These are phyloP conservation scores for Graphilbum fragrans DNA, from an alignment of 2,329 filamentous ascomycete genomes.

Conservation along the genomic window DNA sequence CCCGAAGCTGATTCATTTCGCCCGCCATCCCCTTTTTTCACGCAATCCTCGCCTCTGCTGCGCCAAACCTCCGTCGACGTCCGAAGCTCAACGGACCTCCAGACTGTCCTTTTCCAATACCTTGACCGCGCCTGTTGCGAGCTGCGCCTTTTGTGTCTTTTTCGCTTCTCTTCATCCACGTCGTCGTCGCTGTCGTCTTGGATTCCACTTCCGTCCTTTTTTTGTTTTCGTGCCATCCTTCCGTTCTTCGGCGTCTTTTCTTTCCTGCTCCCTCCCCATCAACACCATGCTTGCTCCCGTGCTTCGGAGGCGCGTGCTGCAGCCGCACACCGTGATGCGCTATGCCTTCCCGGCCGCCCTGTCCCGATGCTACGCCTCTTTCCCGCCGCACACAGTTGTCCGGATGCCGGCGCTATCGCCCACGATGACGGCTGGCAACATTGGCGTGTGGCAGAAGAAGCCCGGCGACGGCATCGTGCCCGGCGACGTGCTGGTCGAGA, in stretches of 20 bases:
- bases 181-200: not conserved
- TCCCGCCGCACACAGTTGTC: conserved; percentile 87
- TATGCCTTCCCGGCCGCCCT: conserved; percentile 40
- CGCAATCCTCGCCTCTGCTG: conserved; percentile 3
- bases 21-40: conserved; percentile 7
- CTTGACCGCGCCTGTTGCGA: not conserved
- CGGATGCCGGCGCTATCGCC: conserved; percentile 97
- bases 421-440: conserved; percentile 94
- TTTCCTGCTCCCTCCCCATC: not conserved
- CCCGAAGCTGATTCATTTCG: conserved; percentile 4
- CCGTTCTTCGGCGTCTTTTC: not conserved
- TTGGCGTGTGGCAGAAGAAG: conserved; percentile 97
- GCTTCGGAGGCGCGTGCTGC: conserved; percentile 49
- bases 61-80: not conserved
- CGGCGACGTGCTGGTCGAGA: conserved; percentile 87
- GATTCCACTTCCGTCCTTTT: not conserved
- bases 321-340: conserved; percentile 33
- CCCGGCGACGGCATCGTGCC: conserved; percentile 75
- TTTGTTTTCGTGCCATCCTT: not conserved
- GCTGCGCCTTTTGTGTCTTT: not conserved
- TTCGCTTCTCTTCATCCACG: not conserved
- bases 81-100: not conserved
- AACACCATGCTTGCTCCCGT: conserved; percentile 49
- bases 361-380: conserved; percentile 63
- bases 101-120: not conserved